Conservation (phyloP, 768 basidiomycete species). For the Phylloporus scabripes region DNA sequence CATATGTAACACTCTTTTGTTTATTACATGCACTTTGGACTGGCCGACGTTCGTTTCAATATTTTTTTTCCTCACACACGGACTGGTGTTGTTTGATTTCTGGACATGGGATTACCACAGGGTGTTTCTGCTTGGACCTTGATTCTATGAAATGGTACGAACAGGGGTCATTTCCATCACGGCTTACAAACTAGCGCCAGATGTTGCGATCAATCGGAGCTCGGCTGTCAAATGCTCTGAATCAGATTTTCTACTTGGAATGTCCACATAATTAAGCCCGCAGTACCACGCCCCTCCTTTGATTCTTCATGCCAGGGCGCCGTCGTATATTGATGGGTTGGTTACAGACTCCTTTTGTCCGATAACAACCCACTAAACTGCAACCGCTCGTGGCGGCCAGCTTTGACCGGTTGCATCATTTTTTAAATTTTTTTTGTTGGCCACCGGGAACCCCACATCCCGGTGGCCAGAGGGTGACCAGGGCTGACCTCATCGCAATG, state of each 20-base stretch:
- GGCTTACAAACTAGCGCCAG: not conserved
- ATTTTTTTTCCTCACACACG: constrained; percentile 2
- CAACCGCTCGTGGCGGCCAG: not conserved
- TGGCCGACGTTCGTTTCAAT: constrained; percentile 20
- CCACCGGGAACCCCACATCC: not conserved
- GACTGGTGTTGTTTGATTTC: constrained; percentile 22
- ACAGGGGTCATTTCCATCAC: too few relatives aligned
- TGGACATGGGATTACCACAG: constrained; percentile 16
- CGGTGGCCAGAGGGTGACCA: not conserved
- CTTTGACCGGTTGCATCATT: not conserved
- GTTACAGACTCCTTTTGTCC: not conserved
- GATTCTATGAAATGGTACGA: too few relatives aligned
- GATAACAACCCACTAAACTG: not conserved
- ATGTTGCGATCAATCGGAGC: not conserved
- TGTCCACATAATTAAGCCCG: not conserved
- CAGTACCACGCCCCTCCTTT: not conserved
- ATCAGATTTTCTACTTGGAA: constrained; percentile 1
- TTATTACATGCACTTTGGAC: constrained; percentile 19
- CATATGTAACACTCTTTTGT: constrained; percentile 33
- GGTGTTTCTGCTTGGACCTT: too few relatives aligned
- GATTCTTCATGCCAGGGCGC: too few relatives aligned
- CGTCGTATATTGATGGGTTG: not conserved
- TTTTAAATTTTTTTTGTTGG: not conserved
- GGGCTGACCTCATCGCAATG: not conserved
- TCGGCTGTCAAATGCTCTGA: not conserved